Evolutionary conservation across 345 rosid genomes (phyloP).

Genomic region (Arabidopsis suecica): DNA sequence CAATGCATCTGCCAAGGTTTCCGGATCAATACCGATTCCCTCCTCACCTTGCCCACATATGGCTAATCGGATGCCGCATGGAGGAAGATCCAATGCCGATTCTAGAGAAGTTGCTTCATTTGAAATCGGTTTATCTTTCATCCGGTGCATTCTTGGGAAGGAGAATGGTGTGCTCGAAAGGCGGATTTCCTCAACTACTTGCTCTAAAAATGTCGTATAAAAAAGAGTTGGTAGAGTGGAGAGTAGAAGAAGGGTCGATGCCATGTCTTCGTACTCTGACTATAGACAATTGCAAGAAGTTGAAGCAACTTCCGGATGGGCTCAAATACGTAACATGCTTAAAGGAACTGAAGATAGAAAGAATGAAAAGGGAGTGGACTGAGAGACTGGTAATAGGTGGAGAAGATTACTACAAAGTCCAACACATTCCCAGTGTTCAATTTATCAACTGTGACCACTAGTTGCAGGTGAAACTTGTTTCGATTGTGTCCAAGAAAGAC

Average conservation of each 20-base stretch:
- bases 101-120: conserved; percentile 49
- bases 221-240: conserved; percentile 29
- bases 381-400: conserved; percentile 16
- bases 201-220: neutral
- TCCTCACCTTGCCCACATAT: conserved; percentile 44
- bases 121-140: conserved; percentile 34
- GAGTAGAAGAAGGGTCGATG: conserved; percentile 44
- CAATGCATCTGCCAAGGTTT: conserved; percentile 34
- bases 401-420: conserved; percentile 28
- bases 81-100: conserved; percentile 53
- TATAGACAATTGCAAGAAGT: conserved; percentile 40
- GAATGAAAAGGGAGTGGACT: conserved; percentile 27
- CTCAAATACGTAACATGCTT: neutral
- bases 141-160: conserved; percentile 41
- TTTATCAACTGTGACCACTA: conserved; percentile 21
- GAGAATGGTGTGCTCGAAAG: conserved; percentile 36
- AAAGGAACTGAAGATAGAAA: conserved; percentile 13
- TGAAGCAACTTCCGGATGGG: conserved; percentile 47
- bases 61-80: conserved; percentile 37
- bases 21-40: conserved; percentile 49
- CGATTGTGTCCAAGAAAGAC: neutral
- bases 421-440: conserved; percentile 33
- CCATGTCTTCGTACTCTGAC: conserved; percentile 41
- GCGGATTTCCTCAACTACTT: conserved; percentile 27
- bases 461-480: neutral